Conservation (phyloP, 1,284 basidiomycete species). For the Marasmius tenuissimus region DNA sequence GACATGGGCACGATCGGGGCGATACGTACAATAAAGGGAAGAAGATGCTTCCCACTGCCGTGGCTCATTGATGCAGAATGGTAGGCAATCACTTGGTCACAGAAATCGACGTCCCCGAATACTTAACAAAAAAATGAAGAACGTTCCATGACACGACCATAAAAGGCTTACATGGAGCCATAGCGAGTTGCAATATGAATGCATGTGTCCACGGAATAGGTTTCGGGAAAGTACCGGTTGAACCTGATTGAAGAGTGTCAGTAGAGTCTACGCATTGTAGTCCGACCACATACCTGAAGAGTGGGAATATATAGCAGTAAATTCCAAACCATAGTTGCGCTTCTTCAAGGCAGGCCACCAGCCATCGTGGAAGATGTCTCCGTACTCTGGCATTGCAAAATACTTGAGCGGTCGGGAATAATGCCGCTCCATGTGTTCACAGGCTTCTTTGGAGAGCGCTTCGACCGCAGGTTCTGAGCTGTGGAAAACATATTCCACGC, state of each 20-base stretch:
- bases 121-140: neutral
- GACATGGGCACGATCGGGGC: neutral
- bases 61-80: constrained; percentile 12
- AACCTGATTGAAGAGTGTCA: constrained; percentile 9
- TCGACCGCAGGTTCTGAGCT: constrained; percentile 12
- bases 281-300: constrained; percentile 17
- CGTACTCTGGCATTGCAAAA: neutral
- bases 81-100: constrained; percentile 7
- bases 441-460: constrained; percentile 15
- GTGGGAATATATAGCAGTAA: constrained; percentile 17
- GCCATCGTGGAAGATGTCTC: neutral
- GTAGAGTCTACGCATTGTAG: neutral
- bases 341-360: neutral
- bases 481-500: constrained; percentile 4
- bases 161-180: constrained; percentile 6
- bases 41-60: constrained; percentile 10
- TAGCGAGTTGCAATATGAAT: constrained; percentile 11
- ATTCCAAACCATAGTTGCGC: neutral
- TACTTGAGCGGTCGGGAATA: neutral
- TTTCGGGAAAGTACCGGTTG: constrained; percentile 18
- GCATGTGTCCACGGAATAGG: constrained; percentile 16
- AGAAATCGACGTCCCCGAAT: constrained; percentile 5
- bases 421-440: neutral
- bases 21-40: constrained; percentile 9
- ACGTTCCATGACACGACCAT: neutral